A percentile compares a stretch with the other conserved stretches of the same genome.
These are phyloP conservation scores for Stachybotrys elegans DNA, from an alignment of 2,329 filamentous ascomycete species.

Conservation along the genomic window DNA sequence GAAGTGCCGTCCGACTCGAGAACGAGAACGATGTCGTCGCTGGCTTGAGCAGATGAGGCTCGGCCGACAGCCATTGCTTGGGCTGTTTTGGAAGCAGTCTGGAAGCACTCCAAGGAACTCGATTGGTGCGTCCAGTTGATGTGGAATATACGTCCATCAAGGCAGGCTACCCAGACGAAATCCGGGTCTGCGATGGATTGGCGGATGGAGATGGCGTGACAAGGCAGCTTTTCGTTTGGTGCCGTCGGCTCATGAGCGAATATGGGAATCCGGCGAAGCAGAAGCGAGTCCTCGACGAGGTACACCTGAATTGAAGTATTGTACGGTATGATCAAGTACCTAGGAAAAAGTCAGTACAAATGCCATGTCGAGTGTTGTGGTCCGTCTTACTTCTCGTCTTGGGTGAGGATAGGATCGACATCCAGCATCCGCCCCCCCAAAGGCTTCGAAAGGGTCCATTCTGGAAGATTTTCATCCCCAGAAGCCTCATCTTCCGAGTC, in stretches of 20 bases:
- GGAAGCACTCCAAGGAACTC: slow-evolving; percentile 36
- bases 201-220: slow-evolving; percentile 36
- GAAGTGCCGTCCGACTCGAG: slow-evolving; percentile 35
- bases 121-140: slow-evolving; percentile 52
- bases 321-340: slow-evolving; percentile 71
- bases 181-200: slow-evolving; percentile 34
- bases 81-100: slow-evolving; percentile 35
- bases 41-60: slow-evolving; percentile 25
- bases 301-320: slow-evolving; percentile 75
- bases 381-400: slow-evolving; percentile 54
- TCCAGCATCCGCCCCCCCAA: slow-evolving; percentile 62
- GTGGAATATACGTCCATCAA: slow-evolving; percentile 51
- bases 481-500: no score
- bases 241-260: slow-evolving; percentile 20
- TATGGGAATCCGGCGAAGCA: slow-evolving; percentile 66
- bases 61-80: slow-evolving; percentile 39
- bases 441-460: slow-evolving; percentile 60
- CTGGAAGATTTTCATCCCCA: no score
- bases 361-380: not conserved
- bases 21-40: slow-evolving; percentile 41
- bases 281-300: slow-evolving; percentile 73
- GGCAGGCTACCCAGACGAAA: slow-evolving; percentile 55
- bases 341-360: slow-evolving; percentile 25
- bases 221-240: slow-evolving; percentile 16
- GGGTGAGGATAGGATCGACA: slow-evolving; percentile 58